Evolutionary conservation across 2,329 filamentous ascomycete genomes (phyloP), one percentile per base, ranked within the genome.

Genomic region (Penicillium hordei): DNA sequence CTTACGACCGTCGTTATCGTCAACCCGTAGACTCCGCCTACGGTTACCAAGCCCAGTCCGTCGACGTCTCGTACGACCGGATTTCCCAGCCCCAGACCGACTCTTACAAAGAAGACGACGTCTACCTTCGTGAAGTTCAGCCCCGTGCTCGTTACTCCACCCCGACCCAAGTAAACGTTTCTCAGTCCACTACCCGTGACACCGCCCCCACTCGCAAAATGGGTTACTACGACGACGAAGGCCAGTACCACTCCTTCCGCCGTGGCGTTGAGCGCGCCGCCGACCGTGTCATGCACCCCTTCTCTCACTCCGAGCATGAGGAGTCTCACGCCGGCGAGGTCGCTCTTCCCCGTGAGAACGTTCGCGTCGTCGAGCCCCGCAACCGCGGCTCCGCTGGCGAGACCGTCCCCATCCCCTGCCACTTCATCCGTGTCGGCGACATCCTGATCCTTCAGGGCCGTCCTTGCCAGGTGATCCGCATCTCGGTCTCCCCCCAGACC

Each of bases 381-480:
- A 68, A 80, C 72, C 57, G 68, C 38, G 57, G 76, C 69, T 33
- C 78, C 73, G 45, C 76, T 68, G 83, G 88, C 76, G 93, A 94
- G 85, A 96, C 91, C 70, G 93, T 97, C 78, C 93, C 93, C 76
- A 97, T 99, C 79, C 94, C 95, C 67, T 96, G 92, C 89, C 91
- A 99, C 87, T 95, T 97, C 86, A 93, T 99, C 83, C 94, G 94
- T 83, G 90, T 97, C 72, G 94, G 94, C 79, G 94, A 99, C 81
- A 90, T 99, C 81, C 82, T 99, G 81, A 95, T 97, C 83, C 91
- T 99, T 68, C 94, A 99, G 86, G 93, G 93, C 78, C 93, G 94
- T 71, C 93, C 94, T 74, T 97, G 92, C 90, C 94, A 99, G 87
- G 93, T 99, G 79, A 99, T 99, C 85, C 93, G 93, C 78, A 97